phyloP scores from a whole-genome alignment of 352 stramenopile species.

The Sclerospora graminicola region DNA sequence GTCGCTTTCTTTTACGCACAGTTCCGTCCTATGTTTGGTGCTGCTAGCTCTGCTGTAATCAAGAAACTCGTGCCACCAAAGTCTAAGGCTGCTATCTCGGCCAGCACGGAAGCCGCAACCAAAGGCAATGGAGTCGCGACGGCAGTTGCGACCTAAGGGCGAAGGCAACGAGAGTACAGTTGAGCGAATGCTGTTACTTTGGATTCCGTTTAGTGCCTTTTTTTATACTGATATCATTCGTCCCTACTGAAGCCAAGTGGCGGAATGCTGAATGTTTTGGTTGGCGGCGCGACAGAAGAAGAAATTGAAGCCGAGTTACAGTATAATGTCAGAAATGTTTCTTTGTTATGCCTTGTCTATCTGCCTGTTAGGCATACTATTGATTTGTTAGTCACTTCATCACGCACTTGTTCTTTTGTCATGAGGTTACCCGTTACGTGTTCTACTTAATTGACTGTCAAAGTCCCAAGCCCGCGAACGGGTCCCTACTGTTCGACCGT shows the following conservation, averaged over 20 bases:
- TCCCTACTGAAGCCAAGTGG: too few relatives aligned
- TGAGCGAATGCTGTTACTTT: too few relatives aligned
- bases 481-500: conserved; percentile 31
- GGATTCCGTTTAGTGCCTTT: too few relatives aligned
- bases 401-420: conserved; percentile 2
- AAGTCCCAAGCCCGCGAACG: conserved; percentile 67
- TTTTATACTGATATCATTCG: too few relatives aligned
- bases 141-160: conserved; percentile 23
- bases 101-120: conserved; percentile 3
- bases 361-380: too few relatives aligned
- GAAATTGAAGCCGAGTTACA: too few relatives aligned
- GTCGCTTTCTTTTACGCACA: conserved; percentile 74
- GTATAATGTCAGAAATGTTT: too few relatives aligned
- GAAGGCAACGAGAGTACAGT: not conserved
- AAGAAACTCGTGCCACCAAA: conserved; percentile 43
- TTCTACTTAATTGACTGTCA: conserved; percentile 5
- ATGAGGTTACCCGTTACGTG: conserved; percentile 2
- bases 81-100: conserved; percentile 13
- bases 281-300: too few relatives aligned
- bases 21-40: conserved; percentile 64
- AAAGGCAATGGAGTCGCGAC: conserved; percentile 7
- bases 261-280: too few relatives aligned
- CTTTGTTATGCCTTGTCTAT: too few relatives aligned
- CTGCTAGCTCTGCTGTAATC: conserved; percentile 56
- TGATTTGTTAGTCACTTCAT: too few relatives aligned